Evolutionary conservation across 768 basidiomycete species (phyloP).

Genomic region (Lanmaoa rubissima): DNA sequence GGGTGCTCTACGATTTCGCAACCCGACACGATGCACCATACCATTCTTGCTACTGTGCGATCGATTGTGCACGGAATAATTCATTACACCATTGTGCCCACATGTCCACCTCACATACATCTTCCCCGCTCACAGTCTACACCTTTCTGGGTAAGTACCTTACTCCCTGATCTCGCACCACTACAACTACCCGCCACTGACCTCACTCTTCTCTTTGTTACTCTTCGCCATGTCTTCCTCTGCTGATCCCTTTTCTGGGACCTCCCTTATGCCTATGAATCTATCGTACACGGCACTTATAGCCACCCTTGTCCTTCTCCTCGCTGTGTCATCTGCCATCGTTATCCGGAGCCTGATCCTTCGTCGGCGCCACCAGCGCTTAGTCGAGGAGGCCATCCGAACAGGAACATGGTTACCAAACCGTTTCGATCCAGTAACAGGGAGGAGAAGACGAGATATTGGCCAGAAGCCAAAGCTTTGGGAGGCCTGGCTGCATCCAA

Average conservation of each 20-base stretch:
- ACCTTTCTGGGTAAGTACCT: slow-evolving; percentile 32
- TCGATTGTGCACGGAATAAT: slow-evolving; percentile 3
- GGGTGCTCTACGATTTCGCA: not conserved
- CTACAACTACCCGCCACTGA: slow-evolving; percentile 1
- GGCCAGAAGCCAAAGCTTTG: slow-evolving; percentile 33
- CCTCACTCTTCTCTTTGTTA: not conserved
- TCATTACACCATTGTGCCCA: not conserved
- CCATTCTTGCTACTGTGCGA: slow-evolving; percentile 3
- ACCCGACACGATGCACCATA: not conserved
- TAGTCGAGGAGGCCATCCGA: slow-evolving; percentile 62
- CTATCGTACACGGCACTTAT: slow-evolving; percentile 42
- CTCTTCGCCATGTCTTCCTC: slow-evolving; percentile 20
- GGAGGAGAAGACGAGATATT: slow-evolving; percentile 25
- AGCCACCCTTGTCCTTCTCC: slow-evolving; percentile 67
- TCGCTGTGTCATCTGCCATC: slow-evolving; percentile 66
- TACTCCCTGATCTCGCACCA: not conserved
- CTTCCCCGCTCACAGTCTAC: slow-evolving; percentile 24
- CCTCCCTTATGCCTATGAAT: slow-evolving; percentile 1
- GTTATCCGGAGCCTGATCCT: slow-evolving; percentile 62
- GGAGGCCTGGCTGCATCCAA: slow-evolving; percentile 26
- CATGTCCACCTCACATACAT: slow-evolving; percentile 1
- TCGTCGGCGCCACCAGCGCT: slow-evolving; percentile 55
- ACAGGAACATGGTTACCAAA: slow-evolving; percentile 58
- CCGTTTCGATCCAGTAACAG: slow-evolving; percentile 11
- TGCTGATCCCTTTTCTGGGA: not conserved